Evolutionary conservation across 371 early-diverging fungal genomes (phyloP).

Genomic region (Batrachochytrium dendrobatidis): DNA sequence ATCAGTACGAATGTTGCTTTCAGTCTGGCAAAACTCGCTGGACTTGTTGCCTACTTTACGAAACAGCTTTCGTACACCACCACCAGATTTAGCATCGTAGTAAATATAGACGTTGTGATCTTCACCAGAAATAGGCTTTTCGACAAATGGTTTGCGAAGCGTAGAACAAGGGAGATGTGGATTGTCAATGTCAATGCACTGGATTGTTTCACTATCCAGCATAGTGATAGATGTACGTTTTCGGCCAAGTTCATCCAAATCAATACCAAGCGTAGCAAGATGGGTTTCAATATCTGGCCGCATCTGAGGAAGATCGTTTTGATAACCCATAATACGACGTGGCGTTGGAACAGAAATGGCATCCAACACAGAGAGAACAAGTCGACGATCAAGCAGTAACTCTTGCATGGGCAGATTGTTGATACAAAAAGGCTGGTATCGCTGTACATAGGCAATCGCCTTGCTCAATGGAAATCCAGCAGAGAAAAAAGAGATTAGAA

Average conservation of each 20-base stretch:
- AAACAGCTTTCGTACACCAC: constrained; percentile 86
- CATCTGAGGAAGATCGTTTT: constrained; percentile 8
- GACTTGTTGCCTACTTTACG: constrained; percentile 96
- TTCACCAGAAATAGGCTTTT: constrained; percentile 95
- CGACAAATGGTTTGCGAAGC: constrained; percentile 92
- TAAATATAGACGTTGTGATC: constrained; percentile 97
- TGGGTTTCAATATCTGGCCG: constrained; percentile 41
- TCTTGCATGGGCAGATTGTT: constrained; percentile 90
- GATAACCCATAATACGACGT: constrained; percentile 53
- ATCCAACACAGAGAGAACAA: constrained; percentile 77
- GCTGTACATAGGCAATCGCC: constrained; percentile 80
- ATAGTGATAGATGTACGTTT: constrained; percentile 26
- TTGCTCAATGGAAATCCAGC: constrained; percentile 92
- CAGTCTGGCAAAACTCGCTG: constrained; percentile 76
- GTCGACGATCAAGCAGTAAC: constrained; percentile 84
- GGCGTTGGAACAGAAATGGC: constrained; percentile 85
- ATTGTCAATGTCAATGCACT: constrained; percentile 47
- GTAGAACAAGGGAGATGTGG: too few species aligned
- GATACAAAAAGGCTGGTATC: constrained; percentile 79
- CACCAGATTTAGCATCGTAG: constrained; percentile 74
- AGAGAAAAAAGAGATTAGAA: constrained; percentile 95
- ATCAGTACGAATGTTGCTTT: constrained; percentile 53
- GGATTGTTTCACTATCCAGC: constrained; percentile 67
- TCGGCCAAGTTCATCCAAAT: constrained; percentile 21
- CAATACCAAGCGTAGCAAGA: constrained; percentile 40